Evolutionary conservation across 768 basidiomycete species (phyloP), one percentile per base, ranked within the genome.

Genomic region (Lanmaoa rubissima): DNA sequence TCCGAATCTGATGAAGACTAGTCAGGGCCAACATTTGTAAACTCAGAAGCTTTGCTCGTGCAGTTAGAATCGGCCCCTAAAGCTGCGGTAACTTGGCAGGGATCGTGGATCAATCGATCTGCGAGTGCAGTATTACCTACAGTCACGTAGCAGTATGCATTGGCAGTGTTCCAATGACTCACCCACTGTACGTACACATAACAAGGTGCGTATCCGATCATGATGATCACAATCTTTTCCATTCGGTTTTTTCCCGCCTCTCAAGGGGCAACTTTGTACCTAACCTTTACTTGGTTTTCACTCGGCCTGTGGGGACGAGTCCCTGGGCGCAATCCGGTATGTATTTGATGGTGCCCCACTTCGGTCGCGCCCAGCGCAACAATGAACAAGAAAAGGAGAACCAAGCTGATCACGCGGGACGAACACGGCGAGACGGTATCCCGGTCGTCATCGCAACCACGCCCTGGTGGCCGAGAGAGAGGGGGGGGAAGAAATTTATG

Each of bases 361-460:
- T 51, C n/a, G 39, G 49, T 41, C 19, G 48, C 35, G 40, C 44
- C 46, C 41, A 38, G 35, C 36, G 26, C 35, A 36, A 46, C 48
- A n/a, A 55, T 48, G 38, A 40, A 32, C 53, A 28, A 11, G 24
- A 42, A 41, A 48, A 21, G 48, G 28, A 43, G 50, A 73, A 12
- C 73, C 48, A 70, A 40, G 69, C 10, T 51, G 66, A 57, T 72
- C 73, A 24, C 68, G 73, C 5, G 75, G 70, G n/a, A 45, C 9
- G 57, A 76, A 79, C 48, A 48, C 52, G 59, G 50, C n/a, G 41
- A 26, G 53, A 63, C 47, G 51, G 55, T 53, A 49, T 47, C 72
- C 69, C 53, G 68, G 69, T 64, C 69, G 67, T 55, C 69, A 70
- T 71, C 69, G 61, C 58, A 51, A 70, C 69, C 36, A 46, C 14